A percentile compares a stretch with the other conserved stretches of the same genome.
Conservation (phyloP, 805 yeast species). For the Pichia sporocuriosa region DNA sequence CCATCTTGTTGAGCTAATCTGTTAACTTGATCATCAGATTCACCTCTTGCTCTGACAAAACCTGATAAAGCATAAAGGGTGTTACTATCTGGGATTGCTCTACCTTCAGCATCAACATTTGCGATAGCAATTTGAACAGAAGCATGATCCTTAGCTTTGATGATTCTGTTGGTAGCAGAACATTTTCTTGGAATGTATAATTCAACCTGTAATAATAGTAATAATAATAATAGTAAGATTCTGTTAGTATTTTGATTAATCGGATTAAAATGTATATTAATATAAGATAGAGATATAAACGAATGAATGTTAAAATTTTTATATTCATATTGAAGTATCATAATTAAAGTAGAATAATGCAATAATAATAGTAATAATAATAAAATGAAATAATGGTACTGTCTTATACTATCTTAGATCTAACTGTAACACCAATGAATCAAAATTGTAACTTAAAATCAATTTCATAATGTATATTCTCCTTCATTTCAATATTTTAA, state of each 20-base stretch:
- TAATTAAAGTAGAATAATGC: too few relatives aligned
- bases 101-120: constrained; percentile 95
- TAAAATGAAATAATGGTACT: too few relatives aligned
- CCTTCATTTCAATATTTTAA: neutral
- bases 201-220: constrained; percentile 68
- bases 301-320: too few relatives aligned
- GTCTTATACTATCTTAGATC: too few relatives aligned
- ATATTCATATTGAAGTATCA: too few relatives aligned
- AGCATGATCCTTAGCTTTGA: constrained; percentile 99
- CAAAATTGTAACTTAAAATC: too few relatives aligned
- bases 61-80: constrained; percentile 96
- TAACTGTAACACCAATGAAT: too few relatives aligned
- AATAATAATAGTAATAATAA: too few relatives aligned
- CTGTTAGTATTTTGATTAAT: constrained; percentile 13
- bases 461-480: too few relatives aligned
- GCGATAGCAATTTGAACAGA: constrained; percentile 98
- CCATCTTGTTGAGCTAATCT: constrained; percentile 99
- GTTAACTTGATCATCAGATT: constrained; percentile 98
- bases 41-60: constrained; percentile 98
- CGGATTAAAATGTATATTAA: too few relatives aligned
- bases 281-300: too few relatives aligned
- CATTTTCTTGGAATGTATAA: constrained; percentile 99
- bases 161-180: constrained; percentile 99
- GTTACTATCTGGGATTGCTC: constrained; percentile 83
- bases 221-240: constrained; percentile 11